A percentile compares a stretch with the other conserved stretches of the same genome.
Conservation (phyloP, 805 yeast species). For the Candida insectorum region DNA sequence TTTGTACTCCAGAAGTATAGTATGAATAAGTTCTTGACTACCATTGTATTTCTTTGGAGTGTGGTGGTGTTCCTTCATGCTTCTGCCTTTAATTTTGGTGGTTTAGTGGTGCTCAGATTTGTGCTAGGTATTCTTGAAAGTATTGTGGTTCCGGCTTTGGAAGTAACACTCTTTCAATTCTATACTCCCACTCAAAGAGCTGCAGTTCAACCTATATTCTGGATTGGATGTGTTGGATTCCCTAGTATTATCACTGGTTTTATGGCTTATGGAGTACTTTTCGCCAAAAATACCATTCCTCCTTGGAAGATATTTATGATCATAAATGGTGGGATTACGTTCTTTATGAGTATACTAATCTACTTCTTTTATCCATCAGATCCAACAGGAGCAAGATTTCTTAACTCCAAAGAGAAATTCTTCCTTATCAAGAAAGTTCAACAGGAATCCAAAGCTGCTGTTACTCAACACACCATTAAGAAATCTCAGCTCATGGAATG, state of each 20-base stretch:
- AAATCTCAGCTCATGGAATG: conserved; percentile 46
- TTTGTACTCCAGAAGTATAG: conserved; percentile 32
- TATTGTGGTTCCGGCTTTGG: conserved; percentile 36
- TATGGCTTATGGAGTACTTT: conserved; percentile 55
- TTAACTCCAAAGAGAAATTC: conserved; percentile 34
- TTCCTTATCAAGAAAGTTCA: conserved; percentile 38
- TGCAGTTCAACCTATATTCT: conserved; percentile 18
- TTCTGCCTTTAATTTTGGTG: conserved; percentile 22
- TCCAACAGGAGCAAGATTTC: conserved; percentile 35
- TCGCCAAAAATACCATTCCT: conserved; percentile 30
- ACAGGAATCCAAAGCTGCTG: conserved; percentile 24
- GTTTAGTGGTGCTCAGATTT: conserved; percentile 16
- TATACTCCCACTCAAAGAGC: conserved; percentile 18
- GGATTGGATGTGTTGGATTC: conserved; percentile 33
- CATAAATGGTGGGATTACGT: conserved; percentile 58
- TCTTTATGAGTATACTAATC: conserved; percentile 46
- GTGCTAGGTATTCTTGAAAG: conserved; percentile 30
- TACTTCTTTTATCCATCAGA: conserved; percentile 40
- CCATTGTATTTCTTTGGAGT: conserved; percentile 31
- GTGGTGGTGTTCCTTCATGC: conserved; percentile 43
- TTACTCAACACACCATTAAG: conserved; percentile 42
- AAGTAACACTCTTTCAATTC: conserved; percentile 29
- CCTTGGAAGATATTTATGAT: conserved; percentile 61
- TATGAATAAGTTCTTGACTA: conserved; percentile 28
- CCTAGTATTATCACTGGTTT: conserved; percentile 40